Conservation (phyloP, 176 grass and related monocot genomes). For the Lolium perenne region DNA sequence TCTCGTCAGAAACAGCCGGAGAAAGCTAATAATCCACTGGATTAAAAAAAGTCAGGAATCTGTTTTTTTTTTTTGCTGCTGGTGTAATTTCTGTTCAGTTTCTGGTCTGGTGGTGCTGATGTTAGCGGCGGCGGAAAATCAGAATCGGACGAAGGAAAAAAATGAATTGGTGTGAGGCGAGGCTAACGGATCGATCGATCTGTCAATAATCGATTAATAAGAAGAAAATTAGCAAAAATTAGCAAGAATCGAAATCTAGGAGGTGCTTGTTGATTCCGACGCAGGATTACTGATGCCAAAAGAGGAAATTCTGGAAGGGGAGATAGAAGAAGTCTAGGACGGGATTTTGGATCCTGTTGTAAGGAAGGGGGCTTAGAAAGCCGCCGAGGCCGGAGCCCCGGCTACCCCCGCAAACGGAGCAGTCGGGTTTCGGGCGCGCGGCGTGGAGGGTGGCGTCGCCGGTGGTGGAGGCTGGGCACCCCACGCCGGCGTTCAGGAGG, state of each 20-base stretch:
- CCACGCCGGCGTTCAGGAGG: slow-evolving; percentile 87
- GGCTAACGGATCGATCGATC: not conserved
- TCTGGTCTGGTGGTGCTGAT: not conserved
- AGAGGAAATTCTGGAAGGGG: slow-evolving; percentile 66
- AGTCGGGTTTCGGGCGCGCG: slow-evolving; percentile 52
- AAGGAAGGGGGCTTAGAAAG: slow-evolving; percentile 96
- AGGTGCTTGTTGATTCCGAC: slow-evolving; percentile 16
- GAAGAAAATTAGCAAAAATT: slow-evolving; percentile 8
- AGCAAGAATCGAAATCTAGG: slow-evolving; percentile 30
- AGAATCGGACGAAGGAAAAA: not conserved
- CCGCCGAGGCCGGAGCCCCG: slow-evolving; percentile 99
- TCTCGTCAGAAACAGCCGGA: slow-evolving; percentile 73
- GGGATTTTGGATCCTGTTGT: slow-evolving; percentile 75
- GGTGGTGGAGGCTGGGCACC: slow-evolving; percentile 58
- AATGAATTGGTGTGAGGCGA: not conserved
- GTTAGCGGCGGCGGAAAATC: slow-evolving; percentile 33
- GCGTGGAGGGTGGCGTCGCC: slow-evolving; percentile 60
- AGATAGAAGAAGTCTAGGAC: slow-evolving; percentile 75
- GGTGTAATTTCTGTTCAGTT: slow-evolving; percentile 17
- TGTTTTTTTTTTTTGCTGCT: slow-evolving; percentile 35
- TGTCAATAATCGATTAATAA: not conserved
- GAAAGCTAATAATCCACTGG: slow-evolving; percentile 50
- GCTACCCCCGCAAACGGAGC: slow-evolving; percentile 98
- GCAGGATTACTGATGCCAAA: slow-evolving; percentile 41
- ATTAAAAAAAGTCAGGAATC: slow-evolving; percentile 27